These are phyloP conservation scores for Blattamonas nauphoetae DNA, from an alignment of 78 protist genomes.

Conservation along the genomic window DNA sequence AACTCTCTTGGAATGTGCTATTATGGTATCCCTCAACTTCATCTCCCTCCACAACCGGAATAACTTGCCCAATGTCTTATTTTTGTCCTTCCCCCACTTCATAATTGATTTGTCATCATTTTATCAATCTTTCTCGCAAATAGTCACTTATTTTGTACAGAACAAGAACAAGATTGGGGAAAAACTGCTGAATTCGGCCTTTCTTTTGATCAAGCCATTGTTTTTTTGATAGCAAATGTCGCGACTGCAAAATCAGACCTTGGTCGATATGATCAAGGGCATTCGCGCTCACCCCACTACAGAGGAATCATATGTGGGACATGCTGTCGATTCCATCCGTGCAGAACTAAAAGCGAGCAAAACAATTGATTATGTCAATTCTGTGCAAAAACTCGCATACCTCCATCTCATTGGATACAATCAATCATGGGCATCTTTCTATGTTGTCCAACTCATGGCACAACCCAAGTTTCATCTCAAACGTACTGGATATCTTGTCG, in stretches of 20 bases:
- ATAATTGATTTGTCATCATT: no score
- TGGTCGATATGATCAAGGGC: neutral
- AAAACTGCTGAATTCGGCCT: no score
- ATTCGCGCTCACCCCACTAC: neutral
- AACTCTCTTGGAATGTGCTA: neutral
- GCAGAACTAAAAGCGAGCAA: neutral
- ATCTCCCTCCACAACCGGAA: neutral
- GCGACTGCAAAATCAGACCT: neutral
- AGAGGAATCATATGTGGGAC: neutral
- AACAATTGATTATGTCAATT: neutral
- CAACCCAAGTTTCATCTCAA: neutral
- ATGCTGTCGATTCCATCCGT: neutral
- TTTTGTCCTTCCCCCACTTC: no score
- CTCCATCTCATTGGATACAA: neutral
- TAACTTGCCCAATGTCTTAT: no score
- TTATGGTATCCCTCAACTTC: neutral
- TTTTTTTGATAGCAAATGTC: no score
- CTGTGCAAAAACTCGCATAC: neutral
- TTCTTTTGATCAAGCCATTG: no score
- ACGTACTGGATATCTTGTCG: neutral
- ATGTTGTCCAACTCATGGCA: conserved; percentile 5
- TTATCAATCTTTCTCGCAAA: no score
- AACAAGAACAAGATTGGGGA: no score
- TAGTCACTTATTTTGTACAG: no score
- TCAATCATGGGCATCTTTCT: neutral